A percentile compares a stretch with the other conserved stretches of the same genome.
phyloP scores from a whole-genome alignment of 495 filamentous ascomycete species.

The Cudoniella acicularis region DNA sequence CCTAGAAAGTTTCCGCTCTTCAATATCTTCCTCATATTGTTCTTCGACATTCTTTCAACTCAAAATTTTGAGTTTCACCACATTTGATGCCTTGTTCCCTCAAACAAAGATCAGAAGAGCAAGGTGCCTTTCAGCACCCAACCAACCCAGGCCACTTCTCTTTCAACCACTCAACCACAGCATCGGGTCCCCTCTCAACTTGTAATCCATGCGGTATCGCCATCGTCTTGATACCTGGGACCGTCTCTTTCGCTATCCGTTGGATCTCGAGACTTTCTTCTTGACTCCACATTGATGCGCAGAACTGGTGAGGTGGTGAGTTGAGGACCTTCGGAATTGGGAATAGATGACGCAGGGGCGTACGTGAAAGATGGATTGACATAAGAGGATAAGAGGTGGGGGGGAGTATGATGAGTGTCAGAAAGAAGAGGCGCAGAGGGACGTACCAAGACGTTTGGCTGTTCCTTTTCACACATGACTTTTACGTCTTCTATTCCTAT shows the following conservation, averaged over 20 bases:
- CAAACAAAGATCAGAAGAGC: background rate
- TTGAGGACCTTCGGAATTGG: conserved; percentile 19
- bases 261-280: conserved; percentile 53
- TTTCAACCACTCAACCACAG: conserved; percentile 59
- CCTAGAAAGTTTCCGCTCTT: too few species aligned
- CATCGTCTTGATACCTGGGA: conserved; percentile 51
- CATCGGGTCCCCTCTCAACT: conserved; percentile 60
- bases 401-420: background rate
- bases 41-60: too few species aligned
- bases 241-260: conserved; percentile 46
- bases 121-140: conserved; percentile 10
- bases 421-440: background rate
- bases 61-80: background rate
- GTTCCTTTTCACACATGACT: conserved; percentile 42
- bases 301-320: conserved; percentile 41
- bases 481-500: conserved; percentile 51
- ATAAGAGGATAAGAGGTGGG: background rate
- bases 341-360: conserved; percentile 51
- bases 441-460: conserved; percentile 45
- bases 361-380: background rate
- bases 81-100: background rate
- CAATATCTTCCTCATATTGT: too few species aligned
- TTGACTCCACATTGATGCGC: conserved; percentile 64
- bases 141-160: conserved; percentile 54
- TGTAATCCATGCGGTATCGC: conserved; percentile 63